A percentile compares a stretch with the other conserved stretches of the same genome.
These are phyloP conservation scores for Talaromyces verruculosus DNA, from an alignment of 2,329 filamentous ascomycete species.

Conservation along the genomic window DNA sequence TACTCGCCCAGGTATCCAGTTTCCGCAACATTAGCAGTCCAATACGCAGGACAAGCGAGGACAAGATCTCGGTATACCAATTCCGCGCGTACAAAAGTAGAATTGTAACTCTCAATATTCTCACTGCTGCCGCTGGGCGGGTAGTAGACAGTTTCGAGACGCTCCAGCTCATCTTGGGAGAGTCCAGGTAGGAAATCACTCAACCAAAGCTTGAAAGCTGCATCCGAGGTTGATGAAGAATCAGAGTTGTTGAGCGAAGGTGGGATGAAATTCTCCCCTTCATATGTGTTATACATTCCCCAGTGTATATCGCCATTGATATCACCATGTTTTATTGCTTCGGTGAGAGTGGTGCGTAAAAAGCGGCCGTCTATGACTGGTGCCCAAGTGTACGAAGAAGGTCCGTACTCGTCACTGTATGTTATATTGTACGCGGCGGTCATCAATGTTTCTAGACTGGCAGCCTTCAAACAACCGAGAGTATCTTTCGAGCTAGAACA, in stretches of 20 bases:
- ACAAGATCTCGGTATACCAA: slow-evolving; percentile 60
- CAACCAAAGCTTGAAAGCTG: background rate
- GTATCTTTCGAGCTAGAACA: background rate
- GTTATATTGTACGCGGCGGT: slow-evolving; percentile 54
- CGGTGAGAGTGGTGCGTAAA: slow-evolving; percentile 50
- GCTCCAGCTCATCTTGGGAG: background rate
- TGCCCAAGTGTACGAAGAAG: slow-evolving; percentile 59
- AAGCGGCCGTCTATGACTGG: slow-evolving; percentile 61
- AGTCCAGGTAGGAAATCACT: background rate
- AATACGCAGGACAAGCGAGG: slow-evolving; percentile 61
- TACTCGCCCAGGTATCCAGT: background rate
- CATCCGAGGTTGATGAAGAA: background rate
- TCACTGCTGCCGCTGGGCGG: slow-evolving; percentile 33
- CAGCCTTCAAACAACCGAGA: background rate
- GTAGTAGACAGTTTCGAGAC: background rate
- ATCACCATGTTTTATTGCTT: slow-evolving; percentile 38
- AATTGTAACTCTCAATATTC: slow-evolving; percentile 50
- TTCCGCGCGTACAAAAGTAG: slow-evolving; percentile 54
- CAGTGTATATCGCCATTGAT: slow-evolving; percentile 52
- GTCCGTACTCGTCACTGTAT: slow-evolving; percentile 53
- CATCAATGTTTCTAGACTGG: slow-evolving; percentile 39
- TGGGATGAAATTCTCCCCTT: slow-evolving; percentile 63
- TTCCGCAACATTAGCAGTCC: slow-evolving; percentile 51
- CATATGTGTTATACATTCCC: slow-evolving; percentile 62
- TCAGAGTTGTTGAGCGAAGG: slow-evolving; percentile 43